These are phyloP conservation scores for Scedosporium dehoogii DNA, from an alignment of 2,329 filamentous ascomycete species.

Conservation along the genomic window DNA sequence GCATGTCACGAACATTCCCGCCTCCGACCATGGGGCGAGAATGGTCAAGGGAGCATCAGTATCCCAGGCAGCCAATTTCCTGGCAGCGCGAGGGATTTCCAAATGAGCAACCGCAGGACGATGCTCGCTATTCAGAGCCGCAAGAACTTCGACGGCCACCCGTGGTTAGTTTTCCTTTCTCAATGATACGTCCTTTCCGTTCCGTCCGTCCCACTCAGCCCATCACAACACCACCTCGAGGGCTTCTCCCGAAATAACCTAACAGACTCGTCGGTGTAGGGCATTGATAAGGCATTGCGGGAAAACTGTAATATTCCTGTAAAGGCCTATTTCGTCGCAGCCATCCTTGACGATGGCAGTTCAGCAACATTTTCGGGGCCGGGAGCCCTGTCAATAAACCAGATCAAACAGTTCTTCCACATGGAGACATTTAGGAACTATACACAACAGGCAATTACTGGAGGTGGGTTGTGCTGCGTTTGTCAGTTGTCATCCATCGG, in stretches of 20 bases:
- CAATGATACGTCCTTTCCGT: not conserved
- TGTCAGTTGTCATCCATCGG: not conserved
- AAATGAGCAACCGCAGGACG: not conserved
- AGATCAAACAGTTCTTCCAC: constrained; percentile 36
- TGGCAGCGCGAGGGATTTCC: constrained; percentile 5
- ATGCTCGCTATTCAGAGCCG: not conserved
- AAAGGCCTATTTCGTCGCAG: constrained; percentile 42
- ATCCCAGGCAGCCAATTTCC: not conserved
- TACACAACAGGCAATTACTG: not conserved
- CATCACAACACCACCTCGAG: not conserved
- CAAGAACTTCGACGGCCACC: constrained; percentile 3
- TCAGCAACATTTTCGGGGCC: constrained; percentile 36
- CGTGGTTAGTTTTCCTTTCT: not conserved
- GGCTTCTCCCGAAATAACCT: not conserved
- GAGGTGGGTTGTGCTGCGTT: not conserved
- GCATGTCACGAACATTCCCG: not conserved
- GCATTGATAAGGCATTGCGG: constrained; percentile 40
- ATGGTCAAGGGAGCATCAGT: constrained; percentile 3
- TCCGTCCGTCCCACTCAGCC: not conserved
- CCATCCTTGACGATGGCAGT: constrained; percentile 36
- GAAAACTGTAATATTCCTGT: constrained; percentile 42
- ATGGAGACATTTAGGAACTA: constrained; percentile 25
- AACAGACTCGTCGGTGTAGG: constrained; percentile 18
- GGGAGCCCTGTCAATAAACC: constrained; percentile 24
- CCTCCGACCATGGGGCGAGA: constrained; percentile 5